Evolutionary conservation across 768 basidiomycete species (phyloP), one percentile per base, ranked within the genome.

Genomic region (Trametes gibbosa): DNA sequence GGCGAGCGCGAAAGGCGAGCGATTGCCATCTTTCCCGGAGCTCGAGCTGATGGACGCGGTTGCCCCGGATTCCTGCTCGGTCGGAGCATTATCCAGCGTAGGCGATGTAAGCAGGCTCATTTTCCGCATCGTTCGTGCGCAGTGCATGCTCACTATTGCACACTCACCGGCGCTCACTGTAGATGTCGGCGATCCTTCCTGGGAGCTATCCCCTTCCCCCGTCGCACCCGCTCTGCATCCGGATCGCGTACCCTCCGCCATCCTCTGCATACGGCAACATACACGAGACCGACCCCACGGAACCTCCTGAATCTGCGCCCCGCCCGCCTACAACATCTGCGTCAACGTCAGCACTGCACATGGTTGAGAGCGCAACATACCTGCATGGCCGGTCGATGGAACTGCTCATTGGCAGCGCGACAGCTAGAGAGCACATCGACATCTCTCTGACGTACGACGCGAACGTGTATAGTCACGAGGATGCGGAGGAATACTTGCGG

Each of bases 321-420:
- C n/a, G n/a, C n/a, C n/a, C n/a, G n/a, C n/a, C n/a, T n/a, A n/a
- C n/a, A n/a, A n/a, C 13, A 14, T 25, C 3, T 37, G 3, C 2
- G 41, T 55, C 7, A 23, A 35, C 37, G 14, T 19, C 37, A 17
- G 37, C 13, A 60, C 69, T 40, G 52, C 62, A 10, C 58, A 58
- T 60, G 69, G 43, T 50, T 19, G 29, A 55, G 25, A 40, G 46
- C 17, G 17, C 19, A 10, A 59, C 59, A 16, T 58, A 62, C 37
- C 59, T 84, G 13, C 79, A 75, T 34, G 73, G 74, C 52, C 77
- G 80, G 8, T 78, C 82, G 1, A 72, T 66, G 2, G 79, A 84
- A 62, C 66, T 81, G 58, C 83, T 82, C 62, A 72, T 83, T 0
- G 77, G 79, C 1, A 77, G 80, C 16, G 50, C 68, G 2, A 79